These are phyloP conservation scores for Biscogniauxia mediterranea DNA, from an alignment of 2,329 filamentous ascomycete genomes.

Conservation along the genomic window DNA sequence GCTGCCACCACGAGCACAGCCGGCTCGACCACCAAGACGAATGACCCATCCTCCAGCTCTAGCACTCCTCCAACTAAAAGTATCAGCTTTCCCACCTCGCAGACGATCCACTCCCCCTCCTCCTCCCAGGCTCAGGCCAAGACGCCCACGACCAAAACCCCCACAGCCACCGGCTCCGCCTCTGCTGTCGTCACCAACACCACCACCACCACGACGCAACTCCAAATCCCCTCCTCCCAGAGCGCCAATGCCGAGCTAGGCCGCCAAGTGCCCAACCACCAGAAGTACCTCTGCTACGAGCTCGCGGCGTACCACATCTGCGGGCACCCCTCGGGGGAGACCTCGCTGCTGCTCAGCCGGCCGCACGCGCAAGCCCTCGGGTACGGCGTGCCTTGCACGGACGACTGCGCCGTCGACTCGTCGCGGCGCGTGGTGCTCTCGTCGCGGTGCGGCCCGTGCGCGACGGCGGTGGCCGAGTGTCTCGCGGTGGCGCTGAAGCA, in stretches of 20 bases:
- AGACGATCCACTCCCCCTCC: background rate
- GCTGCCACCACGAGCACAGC: background rate
- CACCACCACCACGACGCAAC: background rate
- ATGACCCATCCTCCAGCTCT: too few species aligned
- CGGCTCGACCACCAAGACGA: background rate
- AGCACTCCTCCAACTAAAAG: background rate
- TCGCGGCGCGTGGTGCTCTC: background rate
- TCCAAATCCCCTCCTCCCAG: background rate
- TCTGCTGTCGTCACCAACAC: background rate
- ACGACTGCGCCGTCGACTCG: background rate
- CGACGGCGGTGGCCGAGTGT: background rate
- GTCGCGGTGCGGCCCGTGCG: background rate
- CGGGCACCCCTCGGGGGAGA: background rate
- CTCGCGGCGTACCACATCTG: background rate
- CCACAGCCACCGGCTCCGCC: too few species aligned
- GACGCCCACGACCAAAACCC: background rate
- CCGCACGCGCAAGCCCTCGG: background rate
- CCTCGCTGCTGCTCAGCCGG: background rate
- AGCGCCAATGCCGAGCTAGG: background rate
- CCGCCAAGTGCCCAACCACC: background rate
- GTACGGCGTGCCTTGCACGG: background rate
- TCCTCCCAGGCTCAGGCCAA: background rate
- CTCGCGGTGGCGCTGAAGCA: background rate
- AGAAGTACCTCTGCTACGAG: slow-evolving; percentile 1
- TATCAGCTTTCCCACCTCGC: background rate